phyloP scores from a whole-genome alignment of 1,284 basidiomycete genomes.

The Testicularia cyperi region DNA sequence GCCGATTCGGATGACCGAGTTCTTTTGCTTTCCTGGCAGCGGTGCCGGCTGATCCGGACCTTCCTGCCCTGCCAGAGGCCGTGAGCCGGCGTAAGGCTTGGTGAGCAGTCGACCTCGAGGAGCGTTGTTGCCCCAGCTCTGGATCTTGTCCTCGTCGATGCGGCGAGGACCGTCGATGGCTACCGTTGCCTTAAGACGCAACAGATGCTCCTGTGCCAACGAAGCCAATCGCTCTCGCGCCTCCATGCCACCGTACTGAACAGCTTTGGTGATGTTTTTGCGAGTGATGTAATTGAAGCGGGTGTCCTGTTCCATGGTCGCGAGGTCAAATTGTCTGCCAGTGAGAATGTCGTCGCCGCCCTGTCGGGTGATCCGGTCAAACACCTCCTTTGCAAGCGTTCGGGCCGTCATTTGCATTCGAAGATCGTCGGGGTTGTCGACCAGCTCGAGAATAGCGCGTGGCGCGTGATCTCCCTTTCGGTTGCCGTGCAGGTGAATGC shows the following conservation, averaged over 20 bases:
- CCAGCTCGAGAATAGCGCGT: constrained; percentile 85
- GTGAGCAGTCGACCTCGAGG: constrained; percentile 41
- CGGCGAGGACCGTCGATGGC: constrained; percentile 36
- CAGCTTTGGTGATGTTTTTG: constrained; percentile 47
- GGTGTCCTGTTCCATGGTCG: constrained; percentile 39
- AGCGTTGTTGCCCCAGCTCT: constrained; percentile 20
- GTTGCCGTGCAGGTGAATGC: constrained; percentile 85
- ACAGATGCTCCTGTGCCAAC: constrained; percentile 41
- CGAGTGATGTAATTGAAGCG: constrained; percentile 49
- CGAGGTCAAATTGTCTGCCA: constrained; percentile 22
- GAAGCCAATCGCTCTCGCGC: constrained; percentile 34
- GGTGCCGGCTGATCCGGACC: constrained; percentile 16
- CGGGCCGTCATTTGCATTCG: constrained; percentile 62
- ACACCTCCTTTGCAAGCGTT: constrained; percentile 47
- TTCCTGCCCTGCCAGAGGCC: constrained; percentile 36
- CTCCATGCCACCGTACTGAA: constrained; percentile 47
- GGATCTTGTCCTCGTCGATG: constrained; percentile 30
- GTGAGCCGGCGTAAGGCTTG: constrained; percentile 32
- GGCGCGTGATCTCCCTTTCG: constrained; percentile 91
- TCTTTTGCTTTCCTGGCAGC: constrained; percentile 30
- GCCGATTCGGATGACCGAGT: constrained; percentile 53
- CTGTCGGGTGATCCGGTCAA: constrained; percentile 34
- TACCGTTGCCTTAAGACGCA: constrained; percentile 44
- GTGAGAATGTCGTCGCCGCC: constrained; percentile 37
- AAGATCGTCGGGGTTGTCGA: constrained; percentile 88